Conservation (phyloP, 2,329 filamentous ascomycete species). For the Trichophyton benhamiae region DNA sequence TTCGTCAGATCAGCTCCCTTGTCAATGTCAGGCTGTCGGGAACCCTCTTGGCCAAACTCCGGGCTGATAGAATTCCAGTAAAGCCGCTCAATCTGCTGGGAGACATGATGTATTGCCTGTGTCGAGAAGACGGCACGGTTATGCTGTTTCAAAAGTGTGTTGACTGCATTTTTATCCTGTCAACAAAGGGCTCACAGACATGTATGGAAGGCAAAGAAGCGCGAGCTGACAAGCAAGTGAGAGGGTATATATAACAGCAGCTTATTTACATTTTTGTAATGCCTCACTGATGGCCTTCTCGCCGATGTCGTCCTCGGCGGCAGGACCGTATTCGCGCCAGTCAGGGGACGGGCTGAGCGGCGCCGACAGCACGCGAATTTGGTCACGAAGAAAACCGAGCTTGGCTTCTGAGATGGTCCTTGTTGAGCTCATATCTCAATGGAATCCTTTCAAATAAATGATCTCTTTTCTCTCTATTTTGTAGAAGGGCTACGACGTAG, state of each 20-base stretch:
- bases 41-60: slow-evolving; percentile 18
- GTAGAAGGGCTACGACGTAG: too few species aligned
- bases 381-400: slow-evolving; percentile 38
- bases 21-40: slow-evolving; percentile 23
- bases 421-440: slow-evolving; percentile 25
- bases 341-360: slow-evolving; percentile 36
- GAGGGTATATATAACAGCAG: background rate
- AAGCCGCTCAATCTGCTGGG: slow-evolving; percentile 43
- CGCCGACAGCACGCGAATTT: slow-evolving; percentile 41
- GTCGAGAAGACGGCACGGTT: slow-evolving; percentile 42
- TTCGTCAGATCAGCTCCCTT: slow-evolving; percentile 30
- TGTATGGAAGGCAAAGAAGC: background rate
- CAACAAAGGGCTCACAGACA: background rate
- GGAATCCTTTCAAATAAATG: background rate
- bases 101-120: slow-evolving; percentile 44
- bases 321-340: slow-evolving; percentile 31
- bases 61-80: slow-evolving; percentile 41
- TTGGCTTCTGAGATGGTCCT: slow-evolving; percentile 41
- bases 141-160: slow-evolving; percentile 40
- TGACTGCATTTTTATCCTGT: slow-evolving; percentile 28
- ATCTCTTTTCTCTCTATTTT: too few species aligned
- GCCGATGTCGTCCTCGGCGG: slow-evolving; percentile 31
- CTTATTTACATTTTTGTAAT: slow-evolving; percentile 36
- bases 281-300: slow-evolving; percentile 40
- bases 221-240: background rate